Conservation (phyloP, 805 yeast genomes). For the Kuraishia floccosa region DNA sequence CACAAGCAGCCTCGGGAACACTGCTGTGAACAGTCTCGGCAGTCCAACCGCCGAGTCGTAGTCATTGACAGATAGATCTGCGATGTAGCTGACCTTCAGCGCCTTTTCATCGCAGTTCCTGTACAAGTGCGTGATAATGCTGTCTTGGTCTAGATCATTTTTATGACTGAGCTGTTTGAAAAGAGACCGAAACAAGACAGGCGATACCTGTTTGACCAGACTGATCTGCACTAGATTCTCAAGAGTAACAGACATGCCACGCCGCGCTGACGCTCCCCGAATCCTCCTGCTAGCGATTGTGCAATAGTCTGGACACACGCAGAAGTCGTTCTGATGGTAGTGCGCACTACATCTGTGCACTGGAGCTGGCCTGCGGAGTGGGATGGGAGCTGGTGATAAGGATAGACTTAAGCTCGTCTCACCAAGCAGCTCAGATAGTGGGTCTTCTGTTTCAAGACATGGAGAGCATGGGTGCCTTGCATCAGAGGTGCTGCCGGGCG, state of each 20-base stretch:
- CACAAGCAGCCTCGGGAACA: not conserved
- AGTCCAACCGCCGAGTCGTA: not conserved
- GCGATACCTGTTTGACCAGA: not conserved
- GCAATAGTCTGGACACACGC: no score
- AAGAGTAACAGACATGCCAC: not conserved
- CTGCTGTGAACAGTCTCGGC: not conserved
- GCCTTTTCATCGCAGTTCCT: not conserved
- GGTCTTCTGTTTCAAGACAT: no score
- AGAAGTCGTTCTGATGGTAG: no score
- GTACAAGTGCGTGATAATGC: not conserved
- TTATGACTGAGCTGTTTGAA: constrained; percentile 1
- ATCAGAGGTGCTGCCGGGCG: no score
- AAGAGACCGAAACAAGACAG: constrained; percentile 1
- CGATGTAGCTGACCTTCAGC: not conserved
- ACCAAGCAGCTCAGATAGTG: no score
- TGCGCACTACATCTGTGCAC: no score
- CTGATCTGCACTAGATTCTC: not conserved
- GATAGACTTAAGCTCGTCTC: no score
- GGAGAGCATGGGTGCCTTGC: no score
- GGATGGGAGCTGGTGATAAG: no score
- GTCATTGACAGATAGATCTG: not conserved
- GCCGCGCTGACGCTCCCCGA: not conserved
- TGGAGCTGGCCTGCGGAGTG: no score
- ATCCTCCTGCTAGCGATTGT: no score
- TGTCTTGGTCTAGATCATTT: not conserved